Evolutionary conservation across 441 rosid genomes (phyloP).

Genomic region (Rhodomyrtus psidioides): DNA sequence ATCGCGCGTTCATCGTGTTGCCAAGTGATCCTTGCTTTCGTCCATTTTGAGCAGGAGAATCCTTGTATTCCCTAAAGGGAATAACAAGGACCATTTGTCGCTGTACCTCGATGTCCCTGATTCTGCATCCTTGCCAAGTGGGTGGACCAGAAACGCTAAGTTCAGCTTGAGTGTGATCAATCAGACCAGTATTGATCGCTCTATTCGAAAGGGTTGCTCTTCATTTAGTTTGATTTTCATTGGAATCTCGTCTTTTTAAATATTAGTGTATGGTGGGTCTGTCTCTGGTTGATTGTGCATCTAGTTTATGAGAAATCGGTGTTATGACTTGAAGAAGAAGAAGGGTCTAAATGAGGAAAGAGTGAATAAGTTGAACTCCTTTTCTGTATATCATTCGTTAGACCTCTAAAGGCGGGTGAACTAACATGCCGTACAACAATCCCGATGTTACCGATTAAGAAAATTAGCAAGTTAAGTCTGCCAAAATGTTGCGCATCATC

Average conservation of each 20-base stretch:
- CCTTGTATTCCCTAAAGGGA: background rate
- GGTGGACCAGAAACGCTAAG: background rate
- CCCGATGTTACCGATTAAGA: background rate
- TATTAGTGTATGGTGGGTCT: background rate
- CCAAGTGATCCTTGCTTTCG: background rate
- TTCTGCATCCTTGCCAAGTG: background rate
- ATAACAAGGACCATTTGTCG: background rate
- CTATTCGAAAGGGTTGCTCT: background rate
- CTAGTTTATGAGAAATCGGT: background rate
- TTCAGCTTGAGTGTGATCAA: background rate
- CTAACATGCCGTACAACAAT: background rate
- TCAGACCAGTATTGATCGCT: background rate
- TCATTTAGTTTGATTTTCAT: background rate
- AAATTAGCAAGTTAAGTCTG: background rate
- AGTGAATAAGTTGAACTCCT: background rate
- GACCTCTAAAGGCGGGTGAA: background rate
- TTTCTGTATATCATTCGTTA: background rate
- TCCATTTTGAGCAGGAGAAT: background rate
- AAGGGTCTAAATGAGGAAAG: background rate
- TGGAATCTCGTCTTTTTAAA: background rate
- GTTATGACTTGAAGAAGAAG: background rate
- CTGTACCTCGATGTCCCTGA: background rate
- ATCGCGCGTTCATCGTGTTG: background rate
- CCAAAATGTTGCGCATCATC: accelerated
- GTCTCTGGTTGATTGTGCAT: background rate